Evolutionary conservation across 345 rosid genomes (phyloP).

Genomic region (Hibiscus tridactylites): DNA sequence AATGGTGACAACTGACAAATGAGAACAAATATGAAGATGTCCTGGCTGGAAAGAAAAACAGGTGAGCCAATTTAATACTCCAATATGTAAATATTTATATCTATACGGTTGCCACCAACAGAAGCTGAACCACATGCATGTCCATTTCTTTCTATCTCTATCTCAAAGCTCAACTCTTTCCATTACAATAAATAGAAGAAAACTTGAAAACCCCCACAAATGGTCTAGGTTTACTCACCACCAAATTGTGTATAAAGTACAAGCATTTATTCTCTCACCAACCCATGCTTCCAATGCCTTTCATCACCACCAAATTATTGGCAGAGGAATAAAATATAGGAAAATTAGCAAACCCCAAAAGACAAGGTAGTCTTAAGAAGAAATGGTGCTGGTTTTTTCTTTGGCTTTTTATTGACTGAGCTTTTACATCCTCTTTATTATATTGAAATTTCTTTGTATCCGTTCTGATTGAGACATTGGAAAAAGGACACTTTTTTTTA

Average conservation of each 20-base stretch:
- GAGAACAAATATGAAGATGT: slow-evolving; percentile 11
- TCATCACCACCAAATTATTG: slow-evolving; percentile 18
- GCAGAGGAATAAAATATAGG: neutral
- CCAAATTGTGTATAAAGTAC: slow-evolving; percentile 6
- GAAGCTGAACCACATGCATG: slow-evolving; percentile 54
- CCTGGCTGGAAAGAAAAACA: slow-evolving; percentile 49
- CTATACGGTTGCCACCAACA: slow-evolving; percentile 20
- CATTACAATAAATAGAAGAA: neutral
- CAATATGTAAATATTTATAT: neutral
- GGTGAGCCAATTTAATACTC: slow-evolving; percentile 34
- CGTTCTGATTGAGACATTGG: slow-evolving; percentile 21
- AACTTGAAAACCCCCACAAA: neutral
- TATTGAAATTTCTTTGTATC: slow-evolving; percentile 25
- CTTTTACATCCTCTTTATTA: neutral
- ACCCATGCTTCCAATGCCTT: slow-evolving; percentile 16
- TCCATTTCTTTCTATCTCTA: slow-evolving; percentile 18
- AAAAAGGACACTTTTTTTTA: neutral
- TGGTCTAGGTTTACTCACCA: slow-evolving; percentile 20
- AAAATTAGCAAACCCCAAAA: neutral
- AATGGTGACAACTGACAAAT: slow-evolving; percentile 17
- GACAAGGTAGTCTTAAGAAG: neutral
- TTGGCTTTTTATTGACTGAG: slow-evolving; percentile 17
- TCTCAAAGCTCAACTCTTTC: neutral
- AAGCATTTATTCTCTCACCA: slow-evolving; percentile 48
- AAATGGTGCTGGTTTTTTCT: neutral